Conservation (phyloP, 768 basidiomycete genomes). For the Termitomyces sp. region DNA sequence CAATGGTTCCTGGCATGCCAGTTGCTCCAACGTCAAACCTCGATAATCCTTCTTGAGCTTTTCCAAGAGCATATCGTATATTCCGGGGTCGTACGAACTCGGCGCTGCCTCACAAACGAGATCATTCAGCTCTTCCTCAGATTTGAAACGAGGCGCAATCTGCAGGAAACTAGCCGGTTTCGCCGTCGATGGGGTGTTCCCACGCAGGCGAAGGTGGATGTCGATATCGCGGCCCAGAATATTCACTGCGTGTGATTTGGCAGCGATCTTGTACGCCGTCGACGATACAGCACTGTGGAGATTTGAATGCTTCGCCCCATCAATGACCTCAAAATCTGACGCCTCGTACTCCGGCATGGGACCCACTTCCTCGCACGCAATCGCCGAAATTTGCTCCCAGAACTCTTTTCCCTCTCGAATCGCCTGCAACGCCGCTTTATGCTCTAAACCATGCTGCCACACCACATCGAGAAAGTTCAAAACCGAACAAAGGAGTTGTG, state of each 20-base stretch:
- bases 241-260: conserved; percentile 70
- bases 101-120: conserved; percentile 64
- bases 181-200: conserved; percentile 24
- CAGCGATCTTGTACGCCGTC: conserved; percentile 63
- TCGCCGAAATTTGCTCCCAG: conserved; percentile 63
- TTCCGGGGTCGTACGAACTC: conserved; percentile 62
- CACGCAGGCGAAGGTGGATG: conserved; percentile 42
- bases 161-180: conserved; percentile 58
- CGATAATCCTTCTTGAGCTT: conserved; percentile 47
- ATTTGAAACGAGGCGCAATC: conserved; percentile 50
- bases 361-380: conserved; percentile 66
- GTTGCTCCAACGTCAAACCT: conserved; percentile 55
- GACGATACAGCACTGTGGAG: conserved; percentile 55
- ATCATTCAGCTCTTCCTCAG: conserved; percentile 60
- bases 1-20: conserved; percentile 56
- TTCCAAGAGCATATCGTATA: conserved; percentile 58
- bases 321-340: conserved; percentile 38
- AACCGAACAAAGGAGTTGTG: conserved; percentile 67
- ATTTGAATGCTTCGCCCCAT: conserved; percentile 45
- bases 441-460: conserved; percentile 78
- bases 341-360: conserved; percentile 66
- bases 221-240: conserved; percentile 74
- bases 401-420: conserved; percentile 54
- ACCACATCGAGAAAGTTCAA: conserved; percentile 71
- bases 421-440: conserved; percentile 50